Evolutionary conservation across 2,329 filamentous ascomycete genomes (phyloP).

Genomic region (Penicillium freii): DNA sequence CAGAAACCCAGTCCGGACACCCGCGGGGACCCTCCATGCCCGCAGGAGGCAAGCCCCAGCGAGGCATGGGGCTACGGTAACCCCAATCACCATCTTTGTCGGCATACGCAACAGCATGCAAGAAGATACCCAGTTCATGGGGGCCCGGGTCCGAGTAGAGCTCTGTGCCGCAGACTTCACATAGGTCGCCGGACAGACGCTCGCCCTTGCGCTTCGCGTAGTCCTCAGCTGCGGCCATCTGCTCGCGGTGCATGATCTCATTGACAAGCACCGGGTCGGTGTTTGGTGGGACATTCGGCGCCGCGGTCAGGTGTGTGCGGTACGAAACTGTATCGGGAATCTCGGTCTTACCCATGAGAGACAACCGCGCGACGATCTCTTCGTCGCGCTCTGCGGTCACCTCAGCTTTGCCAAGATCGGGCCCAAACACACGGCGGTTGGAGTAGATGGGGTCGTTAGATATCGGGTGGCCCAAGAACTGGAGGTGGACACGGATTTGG

Average conservation of each 20-base stretch:
- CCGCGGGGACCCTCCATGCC: constrained; percentile 70
- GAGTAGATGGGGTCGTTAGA: constrained; percentile 97
- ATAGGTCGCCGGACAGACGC: constrained; percentile 83
- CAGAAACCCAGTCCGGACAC: constrained; percentile 52
- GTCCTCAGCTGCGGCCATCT: constrained; percentile 82
- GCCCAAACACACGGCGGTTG: constrained; percentile 87
- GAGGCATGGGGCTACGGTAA: constrained; percentile 79
- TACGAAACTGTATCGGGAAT: constrained; percentile 87
- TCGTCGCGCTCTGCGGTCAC: constrained; percentile 73
- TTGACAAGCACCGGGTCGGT: constrained; percentile 40
- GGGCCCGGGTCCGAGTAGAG: constrained; percentile 88
- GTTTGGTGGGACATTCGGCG: constrained; percentile 37
- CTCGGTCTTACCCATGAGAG: constrained; percentile 91
- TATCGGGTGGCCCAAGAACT: constrained; percentile 92
- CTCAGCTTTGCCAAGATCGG: constrained; percentile 69
- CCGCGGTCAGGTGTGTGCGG: constrained; percentile 54
- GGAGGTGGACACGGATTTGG: constrained; percentile 89
- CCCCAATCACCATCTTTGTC: constrained; percentile 80
- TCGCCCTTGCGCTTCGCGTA: constrained; percentile 91
- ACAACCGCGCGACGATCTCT: constrained; percentile 81
- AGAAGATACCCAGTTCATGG: constrained; percentile 88
- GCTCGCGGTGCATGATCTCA: constrained; percentile 43
- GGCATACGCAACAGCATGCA: constrained; percentile 89
- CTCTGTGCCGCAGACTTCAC: constrained; percentile 77
- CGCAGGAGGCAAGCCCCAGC: constrained; percentile 79